phyloP scores from a whole-genome alignment of 1,139 yeast genomes.

The Saccharomyces hybrid region DNA sequence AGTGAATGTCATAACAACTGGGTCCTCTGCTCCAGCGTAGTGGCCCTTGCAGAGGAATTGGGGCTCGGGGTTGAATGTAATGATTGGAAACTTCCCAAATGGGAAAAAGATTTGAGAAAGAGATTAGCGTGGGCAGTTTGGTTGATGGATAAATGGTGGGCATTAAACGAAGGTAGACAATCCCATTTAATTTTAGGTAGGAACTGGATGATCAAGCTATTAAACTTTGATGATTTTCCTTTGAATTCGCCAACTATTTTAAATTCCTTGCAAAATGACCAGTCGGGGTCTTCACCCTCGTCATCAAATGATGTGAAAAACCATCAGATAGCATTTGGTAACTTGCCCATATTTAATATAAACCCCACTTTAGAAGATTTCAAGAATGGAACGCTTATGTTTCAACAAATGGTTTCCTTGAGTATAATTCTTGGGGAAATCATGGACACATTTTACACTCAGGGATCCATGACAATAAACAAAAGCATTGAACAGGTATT shows the following conservation, averaged over 20 bases:
- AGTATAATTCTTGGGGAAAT: slow-evolving; percentile 69
- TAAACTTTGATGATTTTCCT: slow-evolving; percentile 69
- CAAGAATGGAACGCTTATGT: slow-evolving; percentile 63
- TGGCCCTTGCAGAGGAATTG: slow-evolving; percentile 75
- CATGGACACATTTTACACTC: slow-evolving; percentile 60
- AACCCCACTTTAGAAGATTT: slow-evolving; percentile 44
- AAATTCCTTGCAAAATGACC: slow-evolving; percentile 1
- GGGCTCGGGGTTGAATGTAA: slow-evolving; percentile 83
- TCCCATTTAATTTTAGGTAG: slow-evolving; percentile 58
- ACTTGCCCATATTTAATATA: slow-evolving; percentile 24
- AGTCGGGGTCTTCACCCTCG: background rate
- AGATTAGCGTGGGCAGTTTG: slow-evolving; percentile 91
- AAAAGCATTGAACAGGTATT: slow-evolving; percentile 58
- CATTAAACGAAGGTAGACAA: slow-evolving; percentile 71
- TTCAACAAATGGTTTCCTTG: slow-evolving; percentile 60
- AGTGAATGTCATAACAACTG: slow-evolving; percentile 51
- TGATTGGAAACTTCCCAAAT: slow-evolving; percentile 81
- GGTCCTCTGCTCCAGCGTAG: slow-evolving; percentile 81
- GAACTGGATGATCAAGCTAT: slow-evolving; percentile 62
- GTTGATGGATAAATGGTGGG: slow-evolving; percentile 82
- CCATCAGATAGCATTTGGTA: slow-evolving; percentile 7
- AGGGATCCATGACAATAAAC: slow-evolving; percentile 52
- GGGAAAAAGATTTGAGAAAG: slow-evolving; percentile 84
- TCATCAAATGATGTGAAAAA: background rate
- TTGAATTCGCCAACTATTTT: slow-evolving; percentile 35